Conservation (phyloP, 306 rosid species). For the Acacia confusa region DNA sequence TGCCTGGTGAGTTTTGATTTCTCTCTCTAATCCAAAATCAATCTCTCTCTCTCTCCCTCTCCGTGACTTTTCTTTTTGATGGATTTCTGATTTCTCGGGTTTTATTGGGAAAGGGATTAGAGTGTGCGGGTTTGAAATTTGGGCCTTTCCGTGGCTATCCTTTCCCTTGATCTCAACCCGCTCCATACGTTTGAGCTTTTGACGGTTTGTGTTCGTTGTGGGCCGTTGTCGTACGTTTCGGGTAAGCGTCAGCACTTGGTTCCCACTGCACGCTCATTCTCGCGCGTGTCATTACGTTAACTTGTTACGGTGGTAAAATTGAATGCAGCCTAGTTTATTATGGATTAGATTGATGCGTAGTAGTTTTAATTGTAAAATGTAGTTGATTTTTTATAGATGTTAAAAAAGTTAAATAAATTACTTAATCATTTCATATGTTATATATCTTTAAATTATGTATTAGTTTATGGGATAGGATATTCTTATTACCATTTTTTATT, state of each 20-base stretch:
- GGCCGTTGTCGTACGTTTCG: constrained; percentile 17
- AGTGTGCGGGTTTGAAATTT: not conserved
- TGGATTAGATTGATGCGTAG: not conserved
- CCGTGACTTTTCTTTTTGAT: not conserved
- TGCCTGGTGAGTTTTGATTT: not conserved
- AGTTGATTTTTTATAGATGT: too few relatives aligned
- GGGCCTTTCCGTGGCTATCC: not conserved
- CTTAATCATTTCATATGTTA: too few relatives aligned
- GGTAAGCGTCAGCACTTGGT: not conserved
- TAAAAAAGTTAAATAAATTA: too few relatives aligned
- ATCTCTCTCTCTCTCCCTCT: constrained; percentile 24
- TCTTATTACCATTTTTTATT: too few relatives aligned
- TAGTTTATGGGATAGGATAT: too few relatives aligned
- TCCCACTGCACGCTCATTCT: not conserved
- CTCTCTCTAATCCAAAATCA: constrained; percentile 16
- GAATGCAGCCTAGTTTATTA: not conserved
- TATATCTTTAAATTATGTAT: too few relatives aligned
- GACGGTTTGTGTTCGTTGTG: constrained; percentile 26
- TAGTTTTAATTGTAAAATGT: too few relatives aligned
- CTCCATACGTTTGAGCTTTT: constrained; percentile 23
- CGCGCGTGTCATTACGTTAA: not conserved
- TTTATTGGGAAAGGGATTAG: not conserved
- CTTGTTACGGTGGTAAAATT: not conserved
- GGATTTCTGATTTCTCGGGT: not conserved
- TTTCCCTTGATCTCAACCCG: constrained; percentile 2